Evolutionary conservation across 164 flowering plant genomes (phyloP), one percentile per base, ranked within the genome.

Genomic region (Cinnamomum micranthum): DNA sequence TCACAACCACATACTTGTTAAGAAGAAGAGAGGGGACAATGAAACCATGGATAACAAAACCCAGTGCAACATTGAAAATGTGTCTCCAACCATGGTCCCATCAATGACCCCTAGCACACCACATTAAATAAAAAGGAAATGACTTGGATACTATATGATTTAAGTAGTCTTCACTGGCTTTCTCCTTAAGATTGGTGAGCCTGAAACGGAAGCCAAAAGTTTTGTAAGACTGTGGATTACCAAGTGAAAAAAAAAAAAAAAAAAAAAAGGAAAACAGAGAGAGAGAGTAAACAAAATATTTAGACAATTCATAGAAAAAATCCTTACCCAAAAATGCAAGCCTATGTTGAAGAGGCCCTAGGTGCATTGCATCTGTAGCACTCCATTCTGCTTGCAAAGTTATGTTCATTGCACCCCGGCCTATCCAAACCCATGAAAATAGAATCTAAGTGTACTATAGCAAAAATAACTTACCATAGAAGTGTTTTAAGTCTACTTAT

Each of bases 331-430:
- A 41, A 82, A 76, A n/a, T 77, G 77, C 55, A 77, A 64, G 62
- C 22, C 64, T 64, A 63, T 67, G 70, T 51, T 73, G 77, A 41
- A 84, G 81, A 75, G 71, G 88, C 90, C 77, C 97, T 86, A 0
- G 99, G 99, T 6, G 97, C 96, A 73, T 80, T 90, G 92, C 99
- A 93, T 82, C 92, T 87, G 86, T 89, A 92, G 70, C 98, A 95
- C 74, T 95, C 99, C 91, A 83, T 92, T 87, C 99, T 86, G 87
- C 92, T 92, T 0, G 99, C 98, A 69, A 95, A 95, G 88, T 93
- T 93, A 83, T 95, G 99, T 79, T 91, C 98, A 59, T 90, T 92
- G 90, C 99, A 95, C 4, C 93, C 99, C 14, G 82, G 70, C 88
- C 99, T 95, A 83, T 75, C 22, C 28, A 27, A 64, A 13, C 24